phyloP scores from a whole-genome alignment of 2,329 filamentous ascomycete genomes.

The Aspergillus sp. region DNA sequence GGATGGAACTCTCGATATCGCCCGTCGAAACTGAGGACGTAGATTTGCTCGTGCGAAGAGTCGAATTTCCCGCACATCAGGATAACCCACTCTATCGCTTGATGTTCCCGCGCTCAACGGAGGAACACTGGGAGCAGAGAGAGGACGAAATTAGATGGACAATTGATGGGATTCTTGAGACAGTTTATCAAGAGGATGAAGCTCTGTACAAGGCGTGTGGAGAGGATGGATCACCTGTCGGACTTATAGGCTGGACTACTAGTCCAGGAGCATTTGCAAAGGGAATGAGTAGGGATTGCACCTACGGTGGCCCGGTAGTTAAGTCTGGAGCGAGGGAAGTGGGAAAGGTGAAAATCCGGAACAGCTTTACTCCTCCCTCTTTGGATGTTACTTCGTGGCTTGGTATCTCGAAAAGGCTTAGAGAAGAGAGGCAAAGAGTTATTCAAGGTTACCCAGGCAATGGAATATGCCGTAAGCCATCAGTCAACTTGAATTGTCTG shows the following conservation, averaged over 20 bases:
- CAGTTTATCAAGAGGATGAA: constrained; percentile 5
- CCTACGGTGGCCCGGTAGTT: neutral
- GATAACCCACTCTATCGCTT: neutral
- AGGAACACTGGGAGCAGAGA: neutral
- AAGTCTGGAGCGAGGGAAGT: neutral
- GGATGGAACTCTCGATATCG: constrained; percentile 3
- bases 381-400: constrained; percentile 4
- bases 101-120: constrained; percentile 1
- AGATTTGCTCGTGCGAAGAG: constrained; percentile 3
- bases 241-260: constrained; percentile 3
- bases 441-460: neutral
- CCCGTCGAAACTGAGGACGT: neutral
- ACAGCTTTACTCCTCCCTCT: constrained; percentile 1
- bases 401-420: constrained; percentile 3
- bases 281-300: neutral
- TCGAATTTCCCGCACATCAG: constrained; percentile 5
- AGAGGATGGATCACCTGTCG: constrained; percentile 6
- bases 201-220: constrained; percentile 8
- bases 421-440: constrained; percentile 6
- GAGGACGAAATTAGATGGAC: constrained; percentile 2
- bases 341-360: neutral
- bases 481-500: neutral
- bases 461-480: constrained; percentile 7
- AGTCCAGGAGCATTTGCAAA: neutral
- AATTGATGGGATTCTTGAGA: constrained; percentile 1